These are phyloP conservation scores for Hypoxylon sp. DNA, from an alignment of 2,329 filamentous ascomycete genomes.

Conservation along the genomic window DNA sequence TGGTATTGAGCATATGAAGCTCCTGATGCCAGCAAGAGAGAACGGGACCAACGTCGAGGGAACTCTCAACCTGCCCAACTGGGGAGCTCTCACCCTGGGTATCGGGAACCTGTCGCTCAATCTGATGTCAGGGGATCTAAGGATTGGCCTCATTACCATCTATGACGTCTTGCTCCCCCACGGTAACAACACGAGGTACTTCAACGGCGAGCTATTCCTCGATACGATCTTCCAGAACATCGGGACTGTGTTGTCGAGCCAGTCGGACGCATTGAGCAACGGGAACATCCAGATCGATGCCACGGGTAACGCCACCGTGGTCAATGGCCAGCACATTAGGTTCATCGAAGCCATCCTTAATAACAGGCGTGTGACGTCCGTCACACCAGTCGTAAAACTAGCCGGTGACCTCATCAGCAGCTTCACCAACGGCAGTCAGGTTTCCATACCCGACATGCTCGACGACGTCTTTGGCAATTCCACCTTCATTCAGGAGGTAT, in stretches of 20 bases:
- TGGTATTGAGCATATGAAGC: slow-evolving; percentile 54
- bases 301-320: slow-evolving; percentile 59
- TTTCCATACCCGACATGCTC: slow-evolving; percentile 55
- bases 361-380: slow-evolving; percentile 56
- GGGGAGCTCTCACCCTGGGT: slow-evolving; percentile 60
- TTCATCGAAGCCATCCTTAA: slow-evolving; percentile 63
- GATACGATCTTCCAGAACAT: slow-evolving; percentile 60
- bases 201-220: slow-evolving; percentile 61
- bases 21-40: slow-evolving; percentile 56
- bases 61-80: slow-evolving; percentile 62
- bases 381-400: slow-evolving; percentile 58
- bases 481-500: slow-evolving; percentile 57
- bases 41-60: slow-evolving; percentile 62
- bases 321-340: slow-evolving; percentile 60
- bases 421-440: slow-evolving; percentile 51
- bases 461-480: slow-evolving; percentile 59
- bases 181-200: slow-evolving; percentile 60
- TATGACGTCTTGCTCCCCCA: slow-evolving; percentile 59
- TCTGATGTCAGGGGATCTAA: slow-evolving; percentile 58
- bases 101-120: slow-evolving; percentile 65
- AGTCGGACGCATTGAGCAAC: slow-evolving; percentile 55
- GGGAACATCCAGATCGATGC: slow-evolving; percentile 61
- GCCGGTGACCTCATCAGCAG: slow-evolving; percentile 58
- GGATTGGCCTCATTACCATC: slow-evolving; percentile 58
- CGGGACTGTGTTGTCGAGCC: slow-evolving; percentile 57